Percentiles rank a stretch among this genome's conserved stretches.
phyloP scores from a whole-genome alignment of 352 stramenopile genomes.

The Globisporangium sylvaticum region DNA sequence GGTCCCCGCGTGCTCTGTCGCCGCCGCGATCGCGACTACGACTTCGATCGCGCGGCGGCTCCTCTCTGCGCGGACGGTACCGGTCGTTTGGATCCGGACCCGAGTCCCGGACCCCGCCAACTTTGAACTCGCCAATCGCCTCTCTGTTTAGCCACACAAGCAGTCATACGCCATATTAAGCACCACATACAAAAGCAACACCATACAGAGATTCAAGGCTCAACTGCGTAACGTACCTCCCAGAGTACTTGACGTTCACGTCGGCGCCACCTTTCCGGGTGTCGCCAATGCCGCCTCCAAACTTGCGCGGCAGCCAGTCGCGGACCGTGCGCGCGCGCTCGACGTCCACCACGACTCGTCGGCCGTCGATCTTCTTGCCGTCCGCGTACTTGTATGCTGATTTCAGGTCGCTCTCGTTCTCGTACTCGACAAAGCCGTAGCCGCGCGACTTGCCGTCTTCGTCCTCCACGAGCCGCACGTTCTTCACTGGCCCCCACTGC shows the following conservation, averaged over 20 bases:
- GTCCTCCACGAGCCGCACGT: constrained; percentile 87
- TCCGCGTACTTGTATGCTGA: constrained; percentile 92
- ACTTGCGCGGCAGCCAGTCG: constrained; percentile 93
- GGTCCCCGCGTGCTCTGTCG: constrained; percentile 7
- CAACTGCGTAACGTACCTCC: constrained; percentile 7
- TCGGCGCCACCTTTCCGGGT: constrained; percentile 72
- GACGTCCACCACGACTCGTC: constrained; percentile 97
- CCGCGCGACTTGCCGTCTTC: constrained; percentile 89
- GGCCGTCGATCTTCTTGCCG: constrained; percentile 95
- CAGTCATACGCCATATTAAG: background rate
- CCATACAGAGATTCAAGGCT: background rate
- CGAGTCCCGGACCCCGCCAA: constrained; percentile 26
- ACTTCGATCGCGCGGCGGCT: constrained; percentile 19
- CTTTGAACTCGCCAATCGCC: constrained; percentile 21
- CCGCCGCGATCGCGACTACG: constrained; percentile 37
- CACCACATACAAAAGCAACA: background rate
- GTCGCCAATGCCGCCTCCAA: constrained; percentile 93
- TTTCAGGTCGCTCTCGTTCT: constrained; percentile 96
- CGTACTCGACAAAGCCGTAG: constrained; percentile 99
- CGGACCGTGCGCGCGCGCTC: constrained; percentile 96
- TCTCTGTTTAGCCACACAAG: constrained; percentile 4
- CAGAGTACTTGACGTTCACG: constrained; percentile 87
- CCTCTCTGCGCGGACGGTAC: constrained; percentile 22
- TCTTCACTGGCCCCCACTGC: constrained; percentile 90
- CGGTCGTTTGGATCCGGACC: constrained; percentile 27